Percentiles rank a stretch among this genome's conserved stretches.
These are phyloP conservation scores for Diaporthe sp. DNA, from an alignment of 2,329 filamentous ascomycete genomes.

Conservation along the genomic window DNA sequence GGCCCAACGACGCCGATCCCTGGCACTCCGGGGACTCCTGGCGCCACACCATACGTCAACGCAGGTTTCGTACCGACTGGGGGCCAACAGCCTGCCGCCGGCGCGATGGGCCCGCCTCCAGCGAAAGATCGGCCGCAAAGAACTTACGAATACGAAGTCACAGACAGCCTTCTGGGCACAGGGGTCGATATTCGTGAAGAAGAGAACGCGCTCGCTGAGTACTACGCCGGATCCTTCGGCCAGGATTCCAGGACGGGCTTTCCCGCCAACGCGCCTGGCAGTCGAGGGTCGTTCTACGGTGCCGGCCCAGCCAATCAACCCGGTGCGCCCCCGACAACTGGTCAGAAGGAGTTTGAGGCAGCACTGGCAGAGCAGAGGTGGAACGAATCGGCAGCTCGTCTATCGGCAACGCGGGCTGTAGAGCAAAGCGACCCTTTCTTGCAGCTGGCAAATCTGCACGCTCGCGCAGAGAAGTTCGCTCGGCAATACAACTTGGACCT, in stretches of 20 bases:
- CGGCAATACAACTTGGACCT: conserved; percentile 70
- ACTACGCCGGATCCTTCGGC: conserved; percentile 65
- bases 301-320: conserved; percentile 75
- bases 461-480: conserved; percentile 70
- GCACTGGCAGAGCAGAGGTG: conserved; percentile 77
- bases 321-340: conserved; percentile 49
- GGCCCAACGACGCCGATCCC: conserved; percentile 29
- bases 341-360: conserved; percentile 75
- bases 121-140: conserved; percentile 74
- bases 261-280: conserved; percentile 67
- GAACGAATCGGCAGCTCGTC: conserved; percentile 73
- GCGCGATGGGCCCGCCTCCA: conserved; percentile 71
- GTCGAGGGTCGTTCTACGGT: conserved; percentile 73
- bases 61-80: conserved; percentile 42
- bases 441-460: conserved; percentile 72
- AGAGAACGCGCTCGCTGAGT: conserved; percentile 82
- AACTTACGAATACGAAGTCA: conserved; percentile 78
- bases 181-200: conserved; percentile 91
- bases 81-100: conserved; percentile 51
- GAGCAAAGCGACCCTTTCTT: conserved; percentile 84
- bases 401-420: conserved; percentile 73
- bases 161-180: conserved; percentile 86
- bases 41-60: conserved; percentile 33
- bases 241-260: conserved; percentile 67
- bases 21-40: conserved; percentile 37